phyloP scores from a whole-genome alignment of 2,329 filamentous ascomycete species.

The Juglanconis oblonga region DNA sequence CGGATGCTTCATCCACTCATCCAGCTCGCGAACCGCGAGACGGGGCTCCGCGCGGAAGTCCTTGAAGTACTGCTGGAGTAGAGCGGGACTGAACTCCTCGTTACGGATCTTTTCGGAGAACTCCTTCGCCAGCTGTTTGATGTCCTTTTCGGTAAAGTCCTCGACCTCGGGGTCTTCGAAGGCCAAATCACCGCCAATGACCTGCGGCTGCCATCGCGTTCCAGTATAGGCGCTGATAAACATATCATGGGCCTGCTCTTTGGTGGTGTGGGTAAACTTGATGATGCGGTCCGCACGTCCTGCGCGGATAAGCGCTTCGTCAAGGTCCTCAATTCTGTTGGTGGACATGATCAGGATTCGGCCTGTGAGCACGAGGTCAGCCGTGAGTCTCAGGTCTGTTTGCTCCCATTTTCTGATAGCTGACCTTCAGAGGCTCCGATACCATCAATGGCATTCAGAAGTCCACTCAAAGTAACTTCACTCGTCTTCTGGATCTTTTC shows the following conservation, averaged over 20 bases:
- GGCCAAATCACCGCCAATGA: neutral
- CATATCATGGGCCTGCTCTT: slow-evolving; percentile 12
- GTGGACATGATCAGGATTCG: slow-evolving; percentile 18
- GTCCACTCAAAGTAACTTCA: slow-evolving; percentile 11
- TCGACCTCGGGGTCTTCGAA: slow-evolving; percentile 8
- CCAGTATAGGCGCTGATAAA: slow-evolving; percentile 13
- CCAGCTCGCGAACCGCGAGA: slow-evolving; percentile 9
- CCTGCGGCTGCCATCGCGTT: slow-evolving; percentile 10
- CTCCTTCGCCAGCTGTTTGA: neutral
- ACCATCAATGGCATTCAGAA: slow-evolving; percentile 16
- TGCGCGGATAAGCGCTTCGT: slow-evolving; percentile 16
- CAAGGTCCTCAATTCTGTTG: slow-evolving; percentile 14
- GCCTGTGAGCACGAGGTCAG: neutral
- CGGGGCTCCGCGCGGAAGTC: slow-evolving; percentile 16
- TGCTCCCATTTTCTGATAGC: neutral
- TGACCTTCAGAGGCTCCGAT: slow-evolving; percentile 14
- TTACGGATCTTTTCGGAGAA: slow-evolving; percentile 7
- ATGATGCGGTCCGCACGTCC: slow-evolving; percentile 15
- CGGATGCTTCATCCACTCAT: slow-evolving; percentile 10
- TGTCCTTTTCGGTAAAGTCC: slow-evolving; percentile 13
- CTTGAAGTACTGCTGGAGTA: slow-evolving; percentile 18
- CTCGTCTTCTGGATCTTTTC: neutral
- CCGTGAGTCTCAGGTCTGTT: too few relatives aligned
- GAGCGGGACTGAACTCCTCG: slow-evolving; percentile 12
- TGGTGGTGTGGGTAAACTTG: slow-evolving; percentile 11